These are phyloP conservation scores for Strobilomyces echinocephalus DNA, from an alignment of 768 basidiomycete genomes.

Conservation along the genomic window DNA sequence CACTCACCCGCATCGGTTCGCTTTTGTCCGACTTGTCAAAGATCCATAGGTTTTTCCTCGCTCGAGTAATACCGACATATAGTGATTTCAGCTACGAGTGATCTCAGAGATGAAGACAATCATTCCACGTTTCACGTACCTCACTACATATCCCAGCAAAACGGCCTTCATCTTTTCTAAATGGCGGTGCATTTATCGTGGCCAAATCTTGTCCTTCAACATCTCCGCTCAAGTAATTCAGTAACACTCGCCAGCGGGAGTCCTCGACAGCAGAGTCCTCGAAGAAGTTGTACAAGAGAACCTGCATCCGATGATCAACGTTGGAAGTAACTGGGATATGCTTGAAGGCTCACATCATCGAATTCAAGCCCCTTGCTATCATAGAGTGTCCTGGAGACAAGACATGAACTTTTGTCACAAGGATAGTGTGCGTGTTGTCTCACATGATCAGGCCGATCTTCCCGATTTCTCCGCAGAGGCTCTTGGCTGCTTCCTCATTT, in stretches of 20 bases:
- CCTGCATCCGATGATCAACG: slow-evolving; percentile 36
- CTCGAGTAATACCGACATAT: slow-evolving; percentile 69
- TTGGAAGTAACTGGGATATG: not conserved
- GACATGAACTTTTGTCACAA: not conserved
- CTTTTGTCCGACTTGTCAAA: slow-evolving; percentile 55
- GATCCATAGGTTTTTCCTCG: slow-evolving; percentile 67
- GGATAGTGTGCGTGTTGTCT: slow-evolving; percentile 4
- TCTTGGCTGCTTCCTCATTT: slow-evolving; percentile 46
- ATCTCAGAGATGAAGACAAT: not conserved
- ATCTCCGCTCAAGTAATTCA: slow-evolving; percentile 36
- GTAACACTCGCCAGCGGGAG: slow-evolving; percentile 57
- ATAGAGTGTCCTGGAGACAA: slow-evolving; percentile 24
- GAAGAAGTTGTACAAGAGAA: slow-evolving; percentile 73
- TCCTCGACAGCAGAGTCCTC: slow-evolving; percentile 50
- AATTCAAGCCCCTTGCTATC: slow-evolving; percentile 31
- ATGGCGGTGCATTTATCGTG: slow-evolving; percentile 37
- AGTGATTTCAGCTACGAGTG: slow-evolving; percentile 52
- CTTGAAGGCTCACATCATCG: slow-evolving; percentile 11
- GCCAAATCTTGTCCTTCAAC: slow-evolving; percentile 9
- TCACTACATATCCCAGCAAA: slow-evolving; percentile 58
- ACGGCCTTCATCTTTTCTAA: slow-evolving; percentile 38
- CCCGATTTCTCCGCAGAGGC: slow-evolving; percentile 49
- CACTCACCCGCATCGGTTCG: slow-evolving; percentile 51
- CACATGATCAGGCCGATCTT: slow-evolving; percentile 58
- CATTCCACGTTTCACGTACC: slow-evolving; percentile 28